These are phyloP conservation scores for Vanilla planifolia DNA, from an alignment of 106 monocot species.

Conservation along the genomic window DNA sequence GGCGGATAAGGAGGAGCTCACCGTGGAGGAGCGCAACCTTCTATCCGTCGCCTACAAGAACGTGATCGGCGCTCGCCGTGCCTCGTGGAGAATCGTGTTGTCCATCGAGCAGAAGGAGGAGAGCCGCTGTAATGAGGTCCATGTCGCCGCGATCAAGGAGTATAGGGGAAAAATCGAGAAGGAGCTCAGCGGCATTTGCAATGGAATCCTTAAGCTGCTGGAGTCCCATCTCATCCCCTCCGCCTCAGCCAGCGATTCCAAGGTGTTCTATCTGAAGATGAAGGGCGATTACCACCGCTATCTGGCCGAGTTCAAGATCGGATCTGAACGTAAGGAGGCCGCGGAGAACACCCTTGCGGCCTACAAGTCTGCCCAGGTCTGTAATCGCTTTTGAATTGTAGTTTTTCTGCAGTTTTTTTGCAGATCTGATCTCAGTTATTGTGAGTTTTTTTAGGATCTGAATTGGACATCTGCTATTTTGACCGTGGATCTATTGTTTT, in stretches of 20 bases:
- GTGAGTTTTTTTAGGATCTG: too few species aligned
- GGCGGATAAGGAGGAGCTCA: slow-evolving; percentile 1
- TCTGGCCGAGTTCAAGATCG: slow-evolving; percentile 10
- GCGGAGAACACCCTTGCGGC: slow-evolving; percentile 5
- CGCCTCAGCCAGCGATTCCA: slow-evolving; percentile 4
- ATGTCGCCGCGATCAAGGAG: background rate
- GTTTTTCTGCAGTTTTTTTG: background rate
- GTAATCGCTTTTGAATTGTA: background rate
- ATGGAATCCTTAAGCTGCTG: slow-evolving; percentile 4
- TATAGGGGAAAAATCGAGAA: slow-evolving; percentile 14
- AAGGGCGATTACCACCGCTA: slow-evolving; percentile 16
- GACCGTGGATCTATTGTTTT: background rate
- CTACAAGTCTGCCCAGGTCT: slow-evolving; percentile 11
- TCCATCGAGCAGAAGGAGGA: slow-evolving; percentile 29
- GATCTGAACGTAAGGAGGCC: slow-evolving; percentile 6
- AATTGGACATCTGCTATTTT: too few species aligned
- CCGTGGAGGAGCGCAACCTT: slow-evolving; percentile 27
- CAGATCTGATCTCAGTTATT: background rate
- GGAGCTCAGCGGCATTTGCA: slow-evolving; percentile 16
- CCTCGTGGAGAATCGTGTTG: slow-evolving; percentile 17
- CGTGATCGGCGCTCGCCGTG: slow-evolving; percentile 14
- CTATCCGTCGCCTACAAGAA: slow-evolving; percentile 29
- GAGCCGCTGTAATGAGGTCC: slow-evolving; percentile 10
- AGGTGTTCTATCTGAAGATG: slow-evolving; percentile 16
- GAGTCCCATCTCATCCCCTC: background rate